These are phyloP conservation scores for Penicillium sp. DNA, from an alignment of 2,329 filamentous ascomycete genomes.

Conservation along the genomic window DNA sequence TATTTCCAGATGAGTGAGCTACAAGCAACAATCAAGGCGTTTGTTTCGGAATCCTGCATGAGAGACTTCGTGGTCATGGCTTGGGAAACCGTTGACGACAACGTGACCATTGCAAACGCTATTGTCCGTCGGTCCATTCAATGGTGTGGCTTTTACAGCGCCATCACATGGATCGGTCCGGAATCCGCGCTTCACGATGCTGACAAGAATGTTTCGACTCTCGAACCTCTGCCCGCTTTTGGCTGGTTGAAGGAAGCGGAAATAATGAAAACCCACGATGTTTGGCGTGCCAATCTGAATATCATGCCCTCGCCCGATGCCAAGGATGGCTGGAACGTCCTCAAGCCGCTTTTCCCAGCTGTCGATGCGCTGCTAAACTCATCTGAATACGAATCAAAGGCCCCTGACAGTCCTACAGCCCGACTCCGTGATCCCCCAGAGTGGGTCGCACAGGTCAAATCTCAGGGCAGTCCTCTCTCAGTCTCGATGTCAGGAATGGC, in stretches of 20 bases:
- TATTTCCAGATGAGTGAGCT: constrained; percentile 48
- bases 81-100: constrained; percentile 49
- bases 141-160: constrained; percentile 52
- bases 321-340: constrained; percentile 26
- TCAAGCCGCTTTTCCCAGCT: constrained; percentile 29
- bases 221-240: constrained; percentile 48
- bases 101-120: constrained; percentile 41
- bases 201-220: constrained; percentile 29
- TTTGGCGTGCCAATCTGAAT: constrained; percentile 40
- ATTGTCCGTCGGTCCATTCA: constrained; percentile 46
- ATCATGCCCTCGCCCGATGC: constrained; percentile 21
- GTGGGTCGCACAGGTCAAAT: constrained; percentile 34
- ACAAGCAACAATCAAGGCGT: constrained; percentile 46
- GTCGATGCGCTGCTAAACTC: constrained; percentile 30
- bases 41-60: constrained; percentile 49
- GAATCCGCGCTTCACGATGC: constrained; percentile 40
- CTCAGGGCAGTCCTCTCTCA: constrained; percentile 40
- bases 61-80: constrained; percentile 45
- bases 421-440: constrained; percentile 32
- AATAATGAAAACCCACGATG: constrained; percentile 47
- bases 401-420: constrained; percentile 6
- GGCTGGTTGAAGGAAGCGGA: constrained; percentile 50
- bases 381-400: constrained; percentile 14
- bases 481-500: constrained; percentile 39
- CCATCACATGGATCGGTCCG: constrained; percentile 47